Evolutionary conservation across 169 alveolate genomes (phyloP).

Genomic region (Plasmodium blacklocki): DNA sequence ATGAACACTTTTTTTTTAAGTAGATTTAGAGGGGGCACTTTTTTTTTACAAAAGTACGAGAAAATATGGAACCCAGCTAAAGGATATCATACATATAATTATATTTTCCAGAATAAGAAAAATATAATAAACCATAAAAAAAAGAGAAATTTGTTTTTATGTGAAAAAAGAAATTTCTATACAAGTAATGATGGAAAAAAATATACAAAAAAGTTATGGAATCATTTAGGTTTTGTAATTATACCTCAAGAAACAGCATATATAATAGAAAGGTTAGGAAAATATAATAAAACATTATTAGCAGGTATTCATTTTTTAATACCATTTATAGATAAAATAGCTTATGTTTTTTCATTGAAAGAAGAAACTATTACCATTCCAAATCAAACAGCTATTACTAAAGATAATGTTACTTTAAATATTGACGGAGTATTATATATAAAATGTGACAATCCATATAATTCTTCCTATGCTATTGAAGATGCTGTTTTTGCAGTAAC

Average conservation of each 20-base stretch:
- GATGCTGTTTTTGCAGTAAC: slow-evolving; percentile 94
- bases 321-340: slow-evolving; percentile 93
- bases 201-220: slow-evolving; percentile 27
- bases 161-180: slow-evolving; percentile 23
- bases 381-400: slow-evolving; percentile 95
- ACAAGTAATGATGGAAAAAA: slow-evolving; percentile 65
- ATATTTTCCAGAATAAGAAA: neutral
- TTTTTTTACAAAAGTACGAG: neutral
- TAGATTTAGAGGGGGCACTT: neutral
- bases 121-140: neutral
- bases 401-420: slow-evolving; percentile 93
- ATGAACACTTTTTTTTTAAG: neutral
- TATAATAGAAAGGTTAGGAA: slow-evolving; percentile 94
- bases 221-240: slow-evolving; percentile 86
- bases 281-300: slow-evolving; percentile 87
- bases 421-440: slow-evolving; percentile 96
- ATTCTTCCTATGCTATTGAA: slow-evolving; percentile 95
- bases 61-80: neutral
- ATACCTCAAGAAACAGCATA: slow-evolving; percentile 95
- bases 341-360: slow-evolving; percentile 94
- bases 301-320: slow-evolving; percentile 94
- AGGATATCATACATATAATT: neutral
- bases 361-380: slow-evolving; percentile 94
- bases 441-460: slow-evolving; percentile 89
- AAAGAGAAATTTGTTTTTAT: neutral